Conservation (phyloP, 2,329 filamentous ascomycete genomes). For the Ophiosphaerella herpotricha region DNA sequence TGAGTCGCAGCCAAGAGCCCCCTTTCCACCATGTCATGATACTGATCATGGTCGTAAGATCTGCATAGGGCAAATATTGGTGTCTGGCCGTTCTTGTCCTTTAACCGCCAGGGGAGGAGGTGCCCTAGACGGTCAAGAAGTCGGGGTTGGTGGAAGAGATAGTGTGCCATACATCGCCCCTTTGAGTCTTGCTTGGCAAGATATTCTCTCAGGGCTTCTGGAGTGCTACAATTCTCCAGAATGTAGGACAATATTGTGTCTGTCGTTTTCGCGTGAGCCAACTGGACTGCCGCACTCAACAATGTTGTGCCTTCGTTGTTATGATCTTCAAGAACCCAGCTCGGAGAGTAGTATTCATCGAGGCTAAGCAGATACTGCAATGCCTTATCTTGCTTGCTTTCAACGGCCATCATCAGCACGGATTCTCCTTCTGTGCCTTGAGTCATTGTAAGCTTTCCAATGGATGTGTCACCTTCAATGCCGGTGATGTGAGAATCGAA, state of each 20-base stretch:
- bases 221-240: conserved; percentile 57
- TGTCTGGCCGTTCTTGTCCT: conserved; percentile 97
- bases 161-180: conserved; percentile 91
- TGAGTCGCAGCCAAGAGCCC: conserved; percentile 75
- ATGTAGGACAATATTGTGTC: conserved; percentile 76
- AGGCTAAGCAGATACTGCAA: conserved; percentile 80
- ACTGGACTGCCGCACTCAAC: conserved; percentile 86
- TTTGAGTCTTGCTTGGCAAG: conserved; percentile 77
- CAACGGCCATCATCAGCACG: conserved; percentile 64
- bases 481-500: conserved; percentile 66
- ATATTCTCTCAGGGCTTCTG: conserved; percentile 67
- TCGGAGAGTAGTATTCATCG: conserved; percentile 72
- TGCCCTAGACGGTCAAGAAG: conserved; percentile 78
- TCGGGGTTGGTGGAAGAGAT: conserved; percentile 86
- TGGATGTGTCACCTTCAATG: conserved; percentile 84
- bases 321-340: conserved; percentile 76
- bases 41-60: conserved; percentile 91
- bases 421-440: conserved; percentile 76
- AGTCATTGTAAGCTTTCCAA: conserved; percentile 76
- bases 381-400: conserved; percentile 68
- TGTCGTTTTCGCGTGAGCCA: conserved; percentile 75
- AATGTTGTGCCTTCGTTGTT: conserved; percentile 91
- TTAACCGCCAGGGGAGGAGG: conserved; percentile 83
- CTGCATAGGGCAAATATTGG: conserved; percentile 92
- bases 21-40: conserved; percentile 82